Conservation (phyloP, 2,329 filamentous ascomycete species). For the Penicillium hordei region DNA sequence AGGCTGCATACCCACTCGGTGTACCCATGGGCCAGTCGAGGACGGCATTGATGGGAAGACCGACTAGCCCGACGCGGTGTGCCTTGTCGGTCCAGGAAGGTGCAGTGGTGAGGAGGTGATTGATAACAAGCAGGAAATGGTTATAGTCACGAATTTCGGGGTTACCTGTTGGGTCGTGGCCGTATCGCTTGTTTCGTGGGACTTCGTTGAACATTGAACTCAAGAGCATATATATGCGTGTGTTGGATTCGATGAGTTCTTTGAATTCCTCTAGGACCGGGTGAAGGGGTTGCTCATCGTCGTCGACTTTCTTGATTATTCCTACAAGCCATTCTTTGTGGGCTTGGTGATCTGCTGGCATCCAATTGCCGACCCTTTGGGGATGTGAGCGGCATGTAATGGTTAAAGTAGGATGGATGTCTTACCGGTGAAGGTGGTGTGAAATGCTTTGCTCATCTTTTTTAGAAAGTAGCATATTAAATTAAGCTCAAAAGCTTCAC, state of each 20-base stretch:
- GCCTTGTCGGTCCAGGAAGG: conserved; percentile 36
- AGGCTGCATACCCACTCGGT: conserved; percentile 54
- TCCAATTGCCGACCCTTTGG: conserved; percentile 59
- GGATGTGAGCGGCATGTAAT: neutral
- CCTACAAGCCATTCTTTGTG: conserved; percentile 64
- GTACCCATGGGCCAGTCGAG: conserved; percentile 62
- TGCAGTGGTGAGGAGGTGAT: conserved; percentile 48
- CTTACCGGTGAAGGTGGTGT: conserved; percentile 21
- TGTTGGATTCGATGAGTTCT: conserved; percentile 62
- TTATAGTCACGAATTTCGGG: conserved; percentile 64
- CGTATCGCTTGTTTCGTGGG: conserved; percentile 60
- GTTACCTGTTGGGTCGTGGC: conserved; percentile 60
- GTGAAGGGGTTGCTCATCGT: conserved; percentile 50
- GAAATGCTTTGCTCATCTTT: neutral
- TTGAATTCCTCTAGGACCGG: conserved; percentile 66
- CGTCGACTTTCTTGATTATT: conserved; percentile 57
- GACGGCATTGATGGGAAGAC: conserved; percentile 58
- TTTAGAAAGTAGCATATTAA: neutral
- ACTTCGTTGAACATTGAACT: conserved; percentile 68
- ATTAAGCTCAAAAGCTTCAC: neutral
- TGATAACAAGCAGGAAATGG: conserved; percentile 66
- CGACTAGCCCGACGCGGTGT: conserved; percentile 48
- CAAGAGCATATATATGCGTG: conserved; percentile 67
- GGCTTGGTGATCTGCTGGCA: conserved; percentile 62
- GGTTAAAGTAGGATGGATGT: neutral